Evolutionary conservation across 2,329 filamentous ascomycete genomes (phyloP).

Genomic region (Xylariaceae sp.): DNA sequence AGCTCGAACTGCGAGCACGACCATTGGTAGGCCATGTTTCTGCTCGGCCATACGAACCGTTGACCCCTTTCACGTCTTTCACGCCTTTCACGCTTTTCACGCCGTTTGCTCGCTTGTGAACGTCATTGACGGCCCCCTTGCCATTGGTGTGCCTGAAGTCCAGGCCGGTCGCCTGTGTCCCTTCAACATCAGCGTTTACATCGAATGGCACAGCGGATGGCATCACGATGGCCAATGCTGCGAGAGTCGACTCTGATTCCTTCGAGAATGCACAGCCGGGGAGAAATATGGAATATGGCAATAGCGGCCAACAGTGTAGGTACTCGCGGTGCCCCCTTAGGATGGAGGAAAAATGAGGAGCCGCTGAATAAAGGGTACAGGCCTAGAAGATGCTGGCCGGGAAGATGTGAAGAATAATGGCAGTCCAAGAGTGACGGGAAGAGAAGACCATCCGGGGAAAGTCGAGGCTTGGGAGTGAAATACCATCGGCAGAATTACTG

Average conservation of each 20-base stretch:
- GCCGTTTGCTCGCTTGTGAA: conserved; percentile 15
- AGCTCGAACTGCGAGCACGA: conserved; percentile 17
- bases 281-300: neutral
- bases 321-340: too few relatives aligned
- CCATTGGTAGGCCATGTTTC: conserved; percentile 20
- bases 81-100: neutral
- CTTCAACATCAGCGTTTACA: conserved; percentile 7
- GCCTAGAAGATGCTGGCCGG: neutral
- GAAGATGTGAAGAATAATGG: neutral
- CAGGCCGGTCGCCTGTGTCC: conserved; percentile 10
- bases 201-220: conserved; percentile 18
- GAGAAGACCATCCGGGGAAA: conserved; percentile 2
- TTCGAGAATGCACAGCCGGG: conserved; percentile 1
- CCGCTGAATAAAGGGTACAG: conserved; percentile 1
- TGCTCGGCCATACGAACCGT: conserved; percentile 10
- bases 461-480: neutral
- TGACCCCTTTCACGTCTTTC: conserved; percentile 2
- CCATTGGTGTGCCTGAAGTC: conserved; percentile 17
- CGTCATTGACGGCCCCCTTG: conserved; percentile 11
- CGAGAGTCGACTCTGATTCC: conserved; percentile 5
- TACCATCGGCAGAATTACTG: conserved; percentile 7
- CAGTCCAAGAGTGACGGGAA: neutral
- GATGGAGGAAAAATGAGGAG: neutral
- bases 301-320: too few relatives aligned
- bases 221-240: conserved; percentile 20